Percentiles rank a stretch among this genome's conserved stretches.
phyloP scores from a whole-genome alignment of 768 basidiomycete genomes.

The Nidularia pulvinata region DNA sequence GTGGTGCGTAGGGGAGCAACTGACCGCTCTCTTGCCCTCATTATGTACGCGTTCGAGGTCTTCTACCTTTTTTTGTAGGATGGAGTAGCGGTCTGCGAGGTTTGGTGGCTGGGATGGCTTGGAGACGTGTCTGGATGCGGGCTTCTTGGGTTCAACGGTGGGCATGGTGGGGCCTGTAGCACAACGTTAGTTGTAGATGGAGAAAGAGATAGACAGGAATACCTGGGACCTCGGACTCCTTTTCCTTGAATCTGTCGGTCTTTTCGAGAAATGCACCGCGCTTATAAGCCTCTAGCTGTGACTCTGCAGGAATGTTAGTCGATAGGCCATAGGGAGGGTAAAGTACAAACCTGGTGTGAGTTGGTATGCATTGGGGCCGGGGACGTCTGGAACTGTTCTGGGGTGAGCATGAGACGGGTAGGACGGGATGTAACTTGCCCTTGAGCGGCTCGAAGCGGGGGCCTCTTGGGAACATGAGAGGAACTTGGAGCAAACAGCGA shows the following conservation, averaged over 20 bases:
- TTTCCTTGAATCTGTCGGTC: conserved; percentile 51
- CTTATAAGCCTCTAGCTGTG: conserved; percentile 51
- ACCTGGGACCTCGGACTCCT: conserved; percentile 41
- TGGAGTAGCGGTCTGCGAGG: conserved; percentile 46
- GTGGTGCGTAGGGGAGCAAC: conserved; percentile 12
- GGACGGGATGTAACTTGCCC: conserved; percentile 16
- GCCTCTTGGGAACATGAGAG: conserved; percentile 44
- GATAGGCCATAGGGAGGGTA: background rate
- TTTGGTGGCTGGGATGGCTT: conserved; percentile 15
- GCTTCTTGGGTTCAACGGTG: conserved; percentile 17
- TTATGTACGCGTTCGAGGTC: conserved; percentile 61
- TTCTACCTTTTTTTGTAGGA: conserved; percentile 62
- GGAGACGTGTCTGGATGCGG: conserved; percentile 11
- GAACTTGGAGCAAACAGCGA: no score
- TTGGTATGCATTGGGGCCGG: conserved; percentile 51
- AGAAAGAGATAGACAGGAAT: background rate
- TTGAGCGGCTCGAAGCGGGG: conserved; percentile 42
- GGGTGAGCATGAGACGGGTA: conserved; percentile 1
- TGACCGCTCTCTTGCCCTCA: conserved; percentile 66
- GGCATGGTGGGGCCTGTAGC: background rate
- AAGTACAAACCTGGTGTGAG: conserved; percentile 29
- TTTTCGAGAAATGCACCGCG: conserved; percentile 61
- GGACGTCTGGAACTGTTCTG: conserved; percentile 43
- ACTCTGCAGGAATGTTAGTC: conserved; percentile 21
- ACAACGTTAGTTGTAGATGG: background rate